Conservation (phyloP, 257 asterid species). For the Nicotiana tabacum region DNA sequence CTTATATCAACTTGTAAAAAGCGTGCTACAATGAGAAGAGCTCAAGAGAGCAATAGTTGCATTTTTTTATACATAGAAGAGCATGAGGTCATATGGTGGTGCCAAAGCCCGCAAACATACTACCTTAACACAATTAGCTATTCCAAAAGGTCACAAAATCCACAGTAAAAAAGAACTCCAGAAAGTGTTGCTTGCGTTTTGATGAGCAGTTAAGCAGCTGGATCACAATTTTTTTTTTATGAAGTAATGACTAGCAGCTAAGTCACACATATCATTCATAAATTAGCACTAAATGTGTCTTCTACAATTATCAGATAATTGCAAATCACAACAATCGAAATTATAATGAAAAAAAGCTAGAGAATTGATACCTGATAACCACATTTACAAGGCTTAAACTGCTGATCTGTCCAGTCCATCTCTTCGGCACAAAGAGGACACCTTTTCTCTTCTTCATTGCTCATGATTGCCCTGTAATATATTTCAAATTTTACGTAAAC, state of each 20-base stretch:
- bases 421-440: slow-evolving; percentile 99
- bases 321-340: background rate
- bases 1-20: background rate
- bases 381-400: slow-evolving; percentile 87
- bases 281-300: background rate
- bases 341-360: background rate
- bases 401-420: slow-evolving; percentile 99
- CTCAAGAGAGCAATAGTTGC: too few species aligned
- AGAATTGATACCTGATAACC: slow-evolving; percentile 73
- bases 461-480: slow-evolving; percentile 52
- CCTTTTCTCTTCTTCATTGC: slow-evolving; percentile 88
- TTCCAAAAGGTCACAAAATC: background rate
- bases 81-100: too few species aligned
- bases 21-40: too few species aligned
- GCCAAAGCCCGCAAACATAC: background rate
- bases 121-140: background rate
- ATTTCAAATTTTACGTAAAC: background rate
- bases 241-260: background rate
- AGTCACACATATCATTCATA: background rate
- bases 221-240: too few species aligned
- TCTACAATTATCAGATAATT: background rate
- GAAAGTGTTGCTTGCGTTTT: background rate
- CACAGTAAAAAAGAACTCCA: background rate
- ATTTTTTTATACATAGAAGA: too few species aligned
- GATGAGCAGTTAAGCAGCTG: background rate